These are phyloP conservation scores for Collybia sordida DNA, from an alignment of 768 basidiomycete species.

Conservation along the genomic window DNA sequence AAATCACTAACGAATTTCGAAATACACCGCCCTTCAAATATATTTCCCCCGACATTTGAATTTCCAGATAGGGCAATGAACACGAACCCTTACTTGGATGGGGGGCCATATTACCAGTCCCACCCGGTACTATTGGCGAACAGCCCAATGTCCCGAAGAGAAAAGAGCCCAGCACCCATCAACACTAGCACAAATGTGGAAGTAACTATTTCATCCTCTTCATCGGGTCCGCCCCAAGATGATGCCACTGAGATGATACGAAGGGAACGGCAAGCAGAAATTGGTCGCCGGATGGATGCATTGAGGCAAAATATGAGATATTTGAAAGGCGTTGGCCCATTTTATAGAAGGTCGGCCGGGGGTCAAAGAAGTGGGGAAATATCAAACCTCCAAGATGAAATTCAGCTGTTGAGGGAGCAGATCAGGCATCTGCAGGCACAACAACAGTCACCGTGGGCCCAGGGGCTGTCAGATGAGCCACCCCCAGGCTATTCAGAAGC, in stretches of 20 bases:
- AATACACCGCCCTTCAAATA: neutral
- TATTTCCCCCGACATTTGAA: neutral
- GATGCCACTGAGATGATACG: neutral
- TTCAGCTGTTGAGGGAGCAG: conserved; percentile 13
- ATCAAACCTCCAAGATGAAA: conserved; percentile 5
- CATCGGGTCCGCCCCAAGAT: neutral
- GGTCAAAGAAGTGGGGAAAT: neutral
- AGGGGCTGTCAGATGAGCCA: conserved; percentile 13
- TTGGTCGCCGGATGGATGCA: neutral
- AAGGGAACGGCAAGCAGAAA: no score
- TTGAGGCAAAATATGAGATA: neutral
- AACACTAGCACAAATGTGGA: neutral
- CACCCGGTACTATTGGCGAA: neutral
- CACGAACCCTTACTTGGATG: neutral
- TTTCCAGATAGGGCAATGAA: no score
- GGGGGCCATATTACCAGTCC: neutral
- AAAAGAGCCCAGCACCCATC: neutral
- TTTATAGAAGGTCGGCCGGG: neutral
- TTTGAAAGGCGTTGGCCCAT: no score
- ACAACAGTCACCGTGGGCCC: conserved; percentile 10
- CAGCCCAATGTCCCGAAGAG: neutral
- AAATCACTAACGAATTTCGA: neutral
- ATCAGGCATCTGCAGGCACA: conserved; percentile 12
- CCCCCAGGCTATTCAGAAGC: conserved; percentile 13
- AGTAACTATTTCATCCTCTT: neutral